phyloP scores from a whole-genome alignment of 2,329 filamentous ascomycete genomes.

The Camillea tinctor region DNA sequence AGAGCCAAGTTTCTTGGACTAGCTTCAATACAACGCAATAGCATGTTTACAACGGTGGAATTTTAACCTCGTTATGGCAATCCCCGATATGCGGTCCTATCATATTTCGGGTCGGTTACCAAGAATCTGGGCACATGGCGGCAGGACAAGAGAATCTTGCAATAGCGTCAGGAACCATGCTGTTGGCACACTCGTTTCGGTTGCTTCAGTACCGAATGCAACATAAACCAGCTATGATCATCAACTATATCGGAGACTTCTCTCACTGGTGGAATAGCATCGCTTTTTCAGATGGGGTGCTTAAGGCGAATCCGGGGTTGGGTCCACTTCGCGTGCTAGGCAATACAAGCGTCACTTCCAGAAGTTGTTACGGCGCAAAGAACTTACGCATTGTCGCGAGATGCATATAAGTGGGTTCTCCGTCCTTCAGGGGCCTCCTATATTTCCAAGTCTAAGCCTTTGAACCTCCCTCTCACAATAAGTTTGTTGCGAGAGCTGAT shows the following conservation, averaged over 20 bases:
- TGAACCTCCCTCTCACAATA: no score
- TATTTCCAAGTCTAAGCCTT: no score
- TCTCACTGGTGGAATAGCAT: slow-evolving; percentile 24
- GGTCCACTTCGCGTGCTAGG: slow-evolving; percentile 4
- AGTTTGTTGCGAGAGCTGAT: neutral
- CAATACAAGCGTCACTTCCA: neutral
- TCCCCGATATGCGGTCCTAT: slow-evolving; percentile 19
- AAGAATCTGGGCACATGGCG: slow-evolving; percentile 8
- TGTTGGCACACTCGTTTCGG: slow-evolving; percentile 10
- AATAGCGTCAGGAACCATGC: slow-evolving; percentile 1
- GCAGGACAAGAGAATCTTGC: slow-evolving; percentile 2
- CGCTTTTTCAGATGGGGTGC: slow-evolving; percentile 8
- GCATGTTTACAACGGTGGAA: neutral
- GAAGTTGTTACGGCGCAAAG: no score
- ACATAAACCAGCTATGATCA: slow-evolving; percentile 7
- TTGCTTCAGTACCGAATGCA: slow-evolving; percentile 13
- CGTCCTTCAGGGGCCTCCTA: no score
- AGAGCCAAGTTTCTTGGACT: slow-evolving; percentile 2
- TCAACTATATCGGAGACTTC: slow-evolving; percentile 2
- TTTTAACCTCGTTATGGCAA: neutral
- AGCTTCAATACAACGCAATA: neutral
- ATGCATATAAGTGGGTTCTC: no score
- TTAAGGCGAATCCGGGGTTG: slow-evolving; percentile 1
- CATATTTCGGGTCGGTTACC: slow-evolving; percentile 7
- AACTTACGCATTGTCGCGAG: no score